A percentile compares a stretch with the other conserved stretches of the same genome.
Evolutionary conservation across 352 stramenopile species (phyloP).

Genomic region (Aphanomyces cochlioides): DNA sequence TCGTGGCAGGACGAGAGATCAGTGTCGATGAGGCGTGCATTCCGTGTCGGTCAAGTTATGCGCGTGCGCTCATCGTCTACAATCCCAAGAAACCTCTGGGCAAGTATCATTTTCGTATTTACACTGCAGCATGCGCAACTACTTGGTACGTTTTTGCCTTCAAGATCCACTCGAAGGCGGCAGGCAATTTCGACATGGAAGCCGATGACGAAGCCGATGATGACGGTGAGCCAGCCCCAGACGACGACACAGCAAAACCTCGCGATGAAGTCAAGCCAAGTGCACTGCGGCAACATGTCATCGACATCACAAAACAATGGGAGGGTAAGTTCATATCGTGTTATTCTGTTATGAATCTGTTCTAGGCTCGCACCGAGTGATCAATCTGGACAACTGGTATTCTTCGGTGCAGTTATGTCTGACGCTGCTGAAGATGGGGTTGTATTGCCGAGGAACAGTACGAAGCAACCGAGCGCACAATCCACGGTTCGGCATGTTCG

Average conservation of each 20-base stretch:
- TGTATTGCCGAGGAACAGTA: slow-evolving; percentile 5
- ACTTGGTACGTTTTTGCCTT: not conserved
- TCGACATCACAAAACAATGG: slow-evolving; percentile 9
- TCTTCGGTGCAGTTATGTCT: slow-evolving; percentile 1
- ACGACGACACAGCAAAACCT: not conserved
- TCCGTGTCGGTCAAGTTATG: not conserved
- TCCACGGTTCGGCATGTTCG: slow-evolving; percentile 5
- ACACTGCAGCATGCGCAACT: not conserved
- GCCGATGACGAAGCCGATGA: not conserved
- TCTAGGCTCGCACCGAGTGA: slow-evolving; percentile 4
- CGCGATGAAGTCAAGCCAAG: slow-evolving; percentile 4
- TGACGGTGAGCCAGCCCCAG: not conserved
- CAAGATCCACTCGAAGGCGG: slow-evolving; percentile 4
- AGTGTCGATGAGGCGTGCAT: not conserved
- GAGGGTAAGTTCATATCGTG: not conserved
- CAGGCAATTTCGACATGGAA: not conserved
- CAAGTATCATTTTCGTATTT: slow-evolving; percentile 1
- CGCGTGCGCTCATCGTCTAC: not conserved
- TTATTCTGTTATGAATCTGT: slow-evolving; percentile 4
- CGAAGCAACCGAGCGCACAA: slow-evolving; percentile 6
- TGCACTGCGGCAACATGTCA: not conserved
- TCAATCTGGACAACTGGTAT: slow-evolving; percentile 4
- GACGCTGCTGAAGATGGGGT: slow-evolving; percentile 3
- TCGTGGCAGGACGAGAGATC: not conserved
- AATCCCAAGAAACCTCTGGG: not conserved